Conservation (phyloP, 2,329 filamentous ascomycete genomes). For the Zymoseptoria tritici region DNA sequence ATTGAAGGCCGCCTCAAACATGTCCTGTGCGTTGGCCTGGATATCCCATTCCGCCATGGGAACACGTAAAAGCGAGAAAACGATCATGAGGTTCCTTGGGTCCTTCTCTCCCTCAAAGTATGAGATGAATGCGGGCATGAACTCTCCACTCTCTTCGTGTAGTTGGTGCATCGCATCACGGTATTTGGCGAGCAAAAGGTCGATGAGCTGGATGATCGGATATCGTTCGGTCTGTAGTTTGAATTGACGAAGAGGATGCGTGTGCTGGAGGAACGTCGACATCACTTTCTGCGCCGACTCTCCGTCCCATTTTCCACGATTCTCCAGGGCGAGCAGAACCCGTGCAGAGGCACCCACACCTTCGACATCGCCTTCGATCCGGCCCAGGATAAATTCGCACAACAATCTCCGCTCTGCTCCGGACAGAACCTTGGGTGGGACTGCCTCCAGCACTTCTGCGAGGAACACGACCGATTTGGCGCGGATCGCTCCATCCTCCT, state of each 20-base stretch:
- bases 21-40: slow-evolving; percentile 49
- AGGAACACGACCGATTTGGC: slow-evolving; percentile 50
- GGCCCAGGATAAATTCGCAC: slow-evolving; percentile 57
- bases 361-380: slow-evolving; percentile 51
- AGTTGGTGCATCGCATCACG: slow-evolving; percentile 50
- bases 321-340: slow-evolving; percentile 52
- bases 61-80: slow-evolving; percentile 60
- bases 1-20: slow-evolving; percentile 64
- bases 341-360: slow-evolving; percentile 51
- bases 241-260: slow-evolving; percentile 53
- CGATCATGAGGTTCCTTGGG: slow-evolving; percentile 61
- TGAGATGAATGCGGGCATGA: slow-evolving; percentile 54
- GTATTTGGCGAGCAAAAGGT: slow-evolving; percentile 55
- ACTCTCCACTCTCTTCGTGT: slow-evolving; percentile 46
- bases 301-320: slow-evolving; percentile 52
- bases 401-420: slow-evolving; percentile 55
- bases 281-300: slow-evolving; percentile 48
- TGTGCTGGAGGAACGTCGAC: slow-evolving; percentile 44
- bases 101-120: slow-evolving; percentile 64
- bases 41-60: slow-evolving; percentile 63
- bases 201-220: slow-evolving; percentile 54
- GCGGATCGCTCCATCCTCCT: slow-evolving; percentile 51
- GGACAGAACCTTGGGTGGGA: slow-evolving; percentile 50
- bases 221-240: slow-evolving; percentile 56
- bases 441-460: slow-evolving; percentile 43